Evolutionary conservation across 208 protist genomes (phyloP), one percentile per base, ranked within the genome.

Genomic region (Porcisia hertigi): DNA sequence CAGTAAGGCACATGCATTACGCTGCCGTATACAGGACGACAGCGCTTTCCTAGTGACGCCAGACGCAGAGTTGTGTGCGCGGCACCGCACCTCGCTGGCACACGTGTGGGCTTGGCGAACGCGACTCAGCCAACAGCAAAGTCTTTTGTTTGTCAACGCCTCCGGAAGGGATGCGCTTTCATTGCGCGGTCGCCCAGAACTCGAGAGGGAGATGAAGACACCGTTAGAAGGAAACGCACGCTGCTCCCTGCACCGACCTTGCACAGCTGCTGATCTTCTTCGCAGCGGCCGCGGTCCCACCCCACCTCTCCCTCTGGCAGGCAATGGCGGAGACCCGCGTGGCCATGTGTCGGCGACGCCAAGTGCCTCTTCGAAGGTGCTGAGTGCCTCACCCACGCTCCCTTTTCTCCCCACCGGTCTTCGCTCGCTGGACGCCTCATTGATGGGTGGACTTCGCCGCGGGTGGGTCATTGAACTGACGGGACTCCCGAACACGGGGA

Each of bases 381-480:
- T 45, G 12, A 14, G 20, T 12, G 12, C 69, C 63, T 74, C 55
- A 58, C 66, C 41, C 69, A 54, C 25, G 53, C 59, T 52, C 54
- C 41, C 60, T 23, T 43, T 14, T 16, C 39, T 43, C 60, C 63
- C 85, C 16, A 93, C 87, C 7, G 85, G 88, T 0, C 65, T 88
- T 55, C 54, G 67, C 14, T 79, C 71, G 52, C 86, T 93, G n/a
- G 90, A 94, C 71, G 60, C 45, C 9, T 81, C 79, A 7, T 71
- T 93, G 45, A 75, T 76, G 20, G 90, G 87, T 34, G 88, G 85
- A 12, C 57, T 93, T 52, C 71, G 70, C 18, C 79, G 80, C 12
- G 84, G 85, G n/a, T 82, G 83, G n/a, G 54, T 94, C 23, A 84
- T 77, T 25, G 86, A 92, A 66, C 83, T 94, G 57, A 91, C 87